Evolutionary conservation across 1,139 yeast species (phyloP), one percentile per base, ranked within the genome.

Genomic region (Blastobotrys aristatus): DNA sequence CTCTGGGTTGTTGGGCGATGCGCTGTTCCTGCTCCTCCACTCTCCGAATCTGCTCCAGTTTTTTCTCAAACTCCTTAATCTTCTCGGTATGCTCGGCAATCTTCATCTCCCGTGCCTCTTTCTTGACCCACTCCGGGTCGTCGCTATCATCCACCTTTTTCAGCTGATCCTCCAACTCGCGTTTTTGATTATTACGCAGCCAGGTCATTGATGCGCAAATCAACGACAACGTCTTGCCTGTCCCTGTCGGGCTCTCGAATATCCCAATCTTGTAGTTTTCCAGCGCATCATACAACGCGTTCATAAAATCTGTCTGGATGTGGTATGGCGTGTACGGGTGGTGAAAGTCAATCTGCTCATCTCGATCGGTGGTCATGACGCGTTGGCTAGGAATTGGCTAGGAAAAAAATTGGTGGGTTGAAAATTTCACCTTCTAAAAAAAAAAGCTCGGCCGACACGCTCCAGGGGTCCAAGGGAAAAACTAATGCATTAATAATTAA

Each of bases 171-270:
- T 58, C 53, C 18, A 63, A 58, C 21, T 52, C 49, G 8, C 54
- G 56, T 30, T 62, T 63, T 59, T 82, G 83, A 55, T 77, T 70
- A 35, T 80, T 76, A 44, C 97, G 69, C 11, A 90, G 69, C 96
- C 96, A 90, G 0, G 94, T 79, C 79, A 90, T 75, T 0, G 94
- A 72, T 0, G 95, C 80, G 61, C 97, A 92, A 1, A 90, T 85
- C 39, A 90, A 68, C 1, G 96, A 87, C 7, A 90, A 69, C 0
- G 97, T 89, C 65, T 90, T 90, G 3, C 97, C 97, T 1, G 94
- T 86, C 2, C 97, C 98, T 0, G 98, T 90, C 0, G 98, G 97
- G 53, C 95, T 84, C 63, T 90, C 97, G 59, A 90, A 84, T 6
- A 90, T 71, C 0, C 95, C 96, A 1, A 90, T 71, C 61, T 84